A percentile compares a stretch with the other conserved stretches of the same genome.
phyloP scores from a whole-genome alignment of 441 rosid genomes.

The Gossypium gossypioides region DNA sequence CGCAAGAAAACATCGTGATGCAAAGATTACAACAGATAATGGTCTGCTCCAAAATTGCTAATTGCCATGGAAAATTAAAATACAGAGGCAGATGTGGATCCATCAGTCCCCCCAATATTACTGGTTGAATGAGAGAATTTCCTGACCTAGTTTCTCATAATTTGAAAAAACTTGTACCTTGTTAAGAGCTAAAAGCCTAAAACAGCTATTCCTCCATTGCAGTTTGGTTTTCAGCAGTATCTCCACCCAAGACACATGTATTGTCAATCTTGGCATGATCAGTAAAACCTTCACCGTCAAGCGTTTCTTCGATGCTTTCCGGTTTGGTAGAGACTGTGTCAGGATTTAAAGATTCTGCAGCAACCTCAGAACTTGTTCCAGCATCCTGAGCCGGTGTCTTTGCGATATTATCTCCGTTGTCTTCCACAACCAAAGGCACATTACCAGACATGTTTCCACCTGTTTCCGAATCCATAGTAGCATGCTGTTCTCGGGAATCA shows the following conservation, averaged over 20 bases:
- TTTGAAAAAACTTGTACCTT: neutral
- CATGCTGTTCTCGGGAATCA: slow-evolving; percentile 16
- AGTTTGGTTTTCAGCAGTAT: neutral
- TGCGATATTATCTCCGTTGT: neutral
- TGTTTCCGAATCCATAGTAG: neutral
- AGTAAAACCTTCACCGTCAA: neutral
- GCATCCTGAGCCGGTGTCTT: neutral
- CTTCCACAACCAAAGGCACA: slow-evolving; percentile 12
- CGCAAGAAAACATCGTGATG: no score
- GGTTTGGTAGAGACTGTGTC: slow-evolving; percentile 7
- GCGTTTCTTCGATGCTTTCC: neutral
- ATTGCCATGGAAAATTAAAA: neutral
- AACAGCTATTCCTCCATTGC: slow-evolving; percentile 4
- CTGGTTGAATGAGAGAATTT: neutral
- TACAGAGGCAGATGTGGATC: neutral
- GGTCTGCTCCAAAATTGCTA: neutral
- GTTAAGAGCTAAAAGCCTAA: neutral
- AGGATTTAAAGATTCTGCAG: neutral
- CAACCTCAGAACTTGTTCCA: slow-evolving; percentile 6
- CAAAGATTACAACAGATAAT: neutral
- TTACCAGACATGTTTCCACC: slow-evolving; percentile 12
- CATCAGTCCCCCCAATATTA: neutral
- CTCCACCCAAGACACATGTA: slow-evolving; percentile 8
- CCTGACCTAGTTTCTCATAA: neutral
- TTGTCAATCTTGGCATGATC: neutral